Evolutionary conservation across 192 early-diverging fungal species (phyloP).

Genomic region (Paraglomus occultum): DNA sequence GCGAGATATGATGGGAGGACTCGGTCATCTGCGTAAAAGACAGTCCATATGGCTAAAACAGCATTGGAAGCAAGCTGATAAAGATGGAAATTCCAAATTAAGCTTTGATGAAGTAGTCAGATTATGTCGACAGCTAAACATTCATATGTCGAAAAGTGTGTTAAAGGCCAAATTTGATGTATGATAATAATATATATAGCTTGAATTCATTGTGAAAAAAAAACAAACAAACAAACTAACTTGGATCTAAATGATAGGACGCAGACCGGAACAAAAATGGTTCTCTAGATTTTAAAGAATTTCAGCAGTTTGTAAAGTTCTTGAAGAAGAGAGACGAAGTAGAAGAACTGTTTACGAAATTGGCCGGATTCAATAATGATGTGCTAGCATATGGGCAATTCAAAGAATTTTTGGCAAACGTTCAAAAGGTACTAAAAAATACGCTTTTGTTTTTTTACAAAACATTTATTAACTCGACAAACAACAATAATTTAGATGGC

Average conservation of each 20-base stretch:
- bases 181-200: neutral
- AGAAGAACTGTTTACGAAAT: slow-evolving; percentile 48
- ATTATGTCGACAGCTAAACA: slow-evolving; percentile 56
- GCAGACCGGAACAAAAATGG: slow-evolving; percentile 53
- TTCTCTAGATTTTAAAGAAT: slow-evolving; percentile 52
- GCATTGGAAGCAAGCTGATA: slow-evolving; percentile 48
- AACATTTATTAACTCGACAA: slow-evolving; percentile 25
- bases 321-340: slow-evolving; percentile 63
- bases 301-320: slow-evolving; percentile 59
- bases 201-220: neutral
- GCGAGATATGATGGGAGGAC: slow-evolving; percentile 37
- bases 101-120: slow-evolving; percentile 42
- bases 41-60: slow-evolving; percentile 43
- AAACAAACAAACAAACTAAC: neutral
- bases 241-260: slow-evolving; percentile 24
- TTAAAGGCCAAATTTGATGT: slow-evolving; percentile 60
- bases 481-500: slow-evolving; percentile 32
- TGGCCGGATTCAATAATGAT: slow-evolving; percentile 35
- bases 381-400: slow-evolving; percentile 55
- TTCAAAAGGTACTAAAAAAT: slow-evolving; percentile 54
- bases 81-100: slow-evolving; percentile 42
- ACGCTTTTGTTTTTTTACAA: neutral
- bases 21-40: slow-evolving; percentile 39
- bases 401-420: slow-evolving; percentile 46
- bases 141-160: slow-evolving; percentile 59